Evolutionary conservation across 176 grass and related monocot genomes (phyloP), one percentile per base, ranked within the genome.

Genomic region (Alopecurus myosuroides): DNA sequence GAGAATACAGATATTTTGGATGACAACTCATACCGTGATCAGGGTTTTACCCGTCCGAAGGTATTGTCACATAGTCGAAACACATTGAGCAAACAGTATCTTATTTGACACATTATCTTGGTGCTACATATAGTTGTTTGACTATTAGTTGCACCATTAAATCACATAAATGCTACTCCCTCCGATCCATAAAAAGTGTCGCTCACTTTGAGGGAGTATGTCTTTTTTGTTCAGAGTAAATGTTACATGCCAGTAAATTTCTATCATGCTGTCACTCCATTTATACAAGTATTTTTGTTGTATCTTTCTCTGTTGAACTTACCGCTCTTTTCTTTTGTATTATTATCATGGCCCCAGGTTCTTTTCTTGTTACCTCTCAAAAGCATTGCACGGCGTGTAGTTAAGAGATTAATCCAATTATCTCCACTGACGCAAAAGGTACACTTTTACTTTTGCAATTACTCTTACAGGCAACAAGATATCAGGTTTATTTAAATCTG

Each of bases 11-110:
- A 95, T 75, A 76, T 93, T 88, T 58, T 87, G n/a, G 51, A 56
- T 85, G 89, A 86, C 82, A 81, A 85, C 25, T 84, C 85, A 60
- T 98, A 85, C 61, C 82, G 94, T 61, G 95, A 98, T 88, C 95
- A 95, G 85, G 95, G 95, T 86, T 98, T 98, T 86, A 98, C 95
- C 25, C 93, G 95, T 45, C 93, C 95, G 26, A 98, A 98, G 95
- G 95, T 98, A 92, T 65, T 36, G 41, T 41, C 34, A 68, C 31
- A 78, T 71, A 25, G 72, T 82, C 25, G 5, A 6, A 44, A 45
- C 46, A 87, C 12, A 56, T 69, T 55, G 29, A 56, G 58, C 25
- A 67, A 82, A 76, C 14, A 56, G 18, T 49, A 44, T 30, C 81
- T 84, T 73, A 78, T 28, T 81, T 49, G 30, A 48, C 20, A 60